A percentile compares a stretch with the other conserved stretches of the same genome.
Conservation (phyloP, 169 alveolate genomes). For the Theileria orientalis region DNA sequence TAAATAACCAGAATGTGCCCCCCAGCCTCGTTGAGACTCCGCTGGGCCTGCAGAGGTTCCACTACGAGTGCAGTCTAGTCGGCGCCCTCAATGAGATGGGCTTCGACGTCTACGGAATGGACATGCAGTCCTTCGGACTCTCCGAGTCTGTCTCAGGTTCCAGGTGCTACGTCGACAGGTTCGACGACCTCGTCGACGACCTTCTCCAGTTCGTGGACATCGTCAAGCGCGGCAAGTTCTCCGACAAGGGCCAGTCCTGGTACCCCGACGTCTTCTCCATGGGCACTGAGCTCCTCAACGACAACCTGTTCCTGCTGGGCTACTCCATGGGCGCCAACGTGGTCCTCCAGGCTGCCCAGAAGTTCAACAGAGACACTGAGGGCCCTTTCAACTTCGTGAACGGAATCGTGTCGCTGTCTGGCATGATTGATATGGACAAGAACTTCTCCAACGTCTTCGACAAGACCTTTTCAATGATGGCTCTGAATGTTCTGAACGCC, state of each 20-base stretch:
- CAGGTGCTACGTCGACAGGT: background rate
- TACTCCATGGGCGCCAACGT: background rate
- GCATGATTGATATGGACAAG: background rate
- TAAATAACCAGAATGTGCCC: conserved; percentile 11
- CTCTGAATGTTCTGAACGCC: background rate
- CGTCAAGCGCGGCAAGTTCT: background rate
- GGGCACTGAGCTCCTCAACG: background rate
- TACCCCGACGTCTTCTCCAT: too few species aligned
- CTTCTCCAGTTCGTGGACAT: background rate
- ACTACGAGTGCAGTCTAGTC: background rate
- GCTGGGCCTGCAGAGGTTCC: too few species aligned
- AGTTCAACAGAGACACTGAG: too few species aligned
- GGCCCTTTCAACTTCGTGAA: background rate
- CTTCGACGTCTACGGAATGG: background rate
- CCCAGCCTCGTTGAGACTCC: conserved; percentile 5
- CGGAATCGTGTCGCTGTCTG: background rate
- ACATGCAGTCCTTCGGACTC: background rate
- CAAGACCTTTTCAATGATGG: background rate
- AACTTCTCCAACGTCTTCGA: background rate
- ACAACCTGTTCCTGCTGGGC: background rate
- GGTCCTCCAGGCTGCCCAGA: background rate
- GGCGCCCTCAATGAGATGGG: background rate
- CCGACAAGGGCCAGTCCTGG: too few species aligned
- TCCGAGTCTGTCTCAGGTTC: background rate
- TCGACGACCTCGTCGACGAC: background rate